Evolutionary conservation across 371 early-diverging fungal genomes (phyloP), one percentile per base, ranked within the genome.

Genomic region (Entomophthora muscae): DNA sequence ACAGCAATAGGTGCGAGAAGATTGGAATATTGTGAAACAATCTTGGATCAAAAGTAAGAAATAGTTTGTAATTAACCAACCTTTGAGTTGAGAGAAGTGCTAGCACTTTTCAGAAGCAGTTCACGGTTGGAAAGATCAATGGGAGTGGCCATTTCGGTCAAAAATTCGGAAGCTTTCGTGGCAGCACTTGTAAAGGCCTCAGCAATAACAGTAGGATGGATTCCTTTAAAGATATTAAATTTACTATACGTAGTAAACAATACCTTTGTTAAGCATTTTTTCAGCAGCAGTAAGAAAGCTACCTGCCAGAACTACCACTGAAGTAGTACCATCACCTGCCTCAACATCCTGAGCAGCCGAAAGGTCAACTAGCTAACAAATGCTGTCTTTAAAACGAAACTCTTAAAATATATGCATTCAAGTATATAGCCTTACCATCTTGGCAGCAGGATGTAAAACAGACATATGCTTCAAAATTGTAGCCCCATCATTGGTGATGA

Each of bases 321-420:
- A 95, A 0, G 99, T 99, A 12, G 99, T 99, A 66, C 99, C 99
- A 74, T 99, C 99, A 69, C 99, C 99, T 64, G 98, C 98, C 74
- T 95, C 98, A 27, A 95, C 88, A 80, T 99, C 99, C 80, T 99
- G 99, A 32, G 99, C 94, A 58, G 93, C 92, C 32, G 98, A 95
- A 65, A 99, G 72, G 70, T 96, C 95, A 33, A 95, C 98, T 65
- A 98, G 79, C 91, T 91, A 71, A 21, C 53, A 1, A 62, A n/a
- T n/a, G n/a, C n/a, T n/a, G n/a, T n/a, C n/a, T n/a, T n/a, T n/a
- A n/a, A n/a, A n/a, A n/a, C n/a, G n/a, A n/a, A n/a, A n/a, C n/a
- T n/a, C n/a, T n/a, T n/a, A n/a, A n/a, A n/a, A n/a, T n/a, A n/a
- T n/a, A n/a, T n/a, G n/a, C n/a, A n/a, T n/a, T n/a, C n/a, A n/a